These are phyloP conservation scores for Aspergillus pseudotamarii DNA, from an alignment of 2,329 filamentous ascomycete genomes.

Conservation along the genomic window DNA sequence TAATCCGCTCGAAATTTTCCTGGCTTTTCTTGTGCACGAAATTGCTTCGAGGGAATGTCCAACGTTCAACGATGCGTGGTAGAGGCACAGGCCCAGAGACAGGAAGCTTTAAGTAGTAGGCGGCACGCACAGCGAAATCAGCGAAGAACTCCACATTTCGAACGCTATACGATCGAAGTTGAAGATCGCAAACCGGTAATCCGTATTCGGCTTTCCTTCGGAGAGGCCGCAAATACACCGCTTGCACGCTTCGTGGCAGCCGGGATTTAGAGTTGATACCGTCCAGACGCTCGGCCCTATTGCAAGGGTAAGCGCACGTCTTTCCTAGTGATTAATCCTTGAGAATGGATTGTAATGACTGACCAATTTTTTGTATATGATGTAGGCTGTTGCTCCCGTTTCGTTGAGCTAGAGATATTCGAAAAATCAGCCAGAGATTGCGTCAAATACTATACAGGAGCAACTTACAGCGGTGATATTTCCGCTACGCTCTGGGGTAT, in stretches of 20 bases:
- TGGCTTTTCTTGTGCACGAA: constrained; percentile 98
- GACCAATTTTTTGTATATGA: constrained; percentile 13
- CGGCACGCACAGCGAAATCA: constrained; percentile 91
- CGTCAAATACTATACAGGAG: background rate
- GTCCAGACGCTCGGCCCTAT: constrained; percentile 41
- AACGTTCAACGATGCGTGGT: constrained; percentile 83
- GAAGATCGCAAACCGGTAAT: constrained; percentile 84
- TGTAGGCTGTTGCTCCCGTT: background rate
- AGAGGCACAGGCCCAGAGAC: constrained; percentile 84
- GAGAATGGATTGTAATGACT: background rate
- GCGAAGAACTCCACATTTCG: constrained; percentile 92
- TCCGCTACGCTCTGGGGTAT: background rate
- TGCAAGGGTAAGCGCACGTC: constrained; percentile 6
- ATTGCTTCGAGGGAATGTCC: constrained; percentile 85
- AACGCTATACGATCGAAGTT: constrained; percentile 86
- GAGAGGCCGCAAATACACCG: constrained; percentile 82
- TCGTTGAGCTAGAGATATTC: background rate
- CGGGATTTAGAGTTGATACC: constrained; percentile 50
- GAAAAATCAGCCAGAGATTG: constrained; percentile 1
- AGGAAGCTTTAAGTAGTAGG: constrained; percentile 88
- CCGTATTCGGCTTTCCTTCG: constrained; percentile 74
- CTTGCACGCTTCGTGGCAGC: constrained; percentile 78
- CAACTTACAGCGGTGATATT: background rate
- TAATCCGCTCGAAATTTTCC: constrained; percentile 96
- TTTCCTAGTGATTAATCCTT: background rate